Evolutionary conservation across 768 basidiomycete species (phyloP), one percentile per base, ranked within the genome.

Genomic region (Auriscalpium microsporum): DNA sequence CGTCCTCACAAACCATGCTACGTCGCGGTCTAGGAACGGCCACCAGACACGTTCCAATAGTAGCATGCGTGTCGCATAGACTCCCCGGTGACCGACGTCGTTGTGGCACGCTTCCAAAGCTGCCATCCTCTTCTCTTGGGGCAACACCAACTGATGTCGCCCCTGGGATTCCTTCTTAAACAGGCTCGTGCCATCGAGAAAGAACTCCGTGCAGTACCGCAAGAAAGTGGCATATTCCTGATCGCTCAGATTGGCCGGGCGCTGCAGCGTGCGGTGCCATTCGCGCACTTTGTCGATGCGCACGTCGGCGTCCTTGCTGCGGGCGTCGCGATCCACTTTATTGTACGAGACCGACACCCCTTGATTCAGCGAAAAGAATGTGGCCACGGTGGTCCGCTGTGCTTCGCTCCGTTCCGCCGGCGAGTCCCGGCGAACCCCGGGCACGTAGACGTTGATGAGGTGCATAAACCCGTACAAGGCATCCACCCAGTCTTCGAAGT

Each of bases 1-100:
- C 0, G 71, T 65, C 8, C 53, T 13, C 1, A 68, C 45, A 45
- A 57, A 63, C 58, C 63, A 61, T 6, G n/a, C 36, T 1, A 64
- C 53, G 48, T 68, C 58, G 1, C 52, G 49, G 1, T 54, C 52
- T 17, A 68, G 45, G 2, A 49, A 50, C 3, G 65, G 66, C 68
- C 68, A 69, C 62, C 65, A 69, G 38, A 65, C 67, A 0, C 53
- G 50, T 4, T 61, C 55, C 1, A 34, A 3, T 14, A 67, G 16
- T 4, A 50, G 17, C 0, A 37, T 17, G 1, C 35, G 28, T 0
- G 59, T 63, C 11, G 64, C 51, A 23, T 53, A 58, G 10, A 53
- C 38, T 2, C 64, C 64, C 45, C 55, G 58, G 51, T 69, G 65
- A 0, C 61, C 62, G 0, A 60, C 14, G 1, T 56, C 35, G 33